Evolutionary conservation across 352 stramenopile species (phyloP), one percentile per base, ranked within the genome.

Genomic region (Globisporangium splendens): DNA sequence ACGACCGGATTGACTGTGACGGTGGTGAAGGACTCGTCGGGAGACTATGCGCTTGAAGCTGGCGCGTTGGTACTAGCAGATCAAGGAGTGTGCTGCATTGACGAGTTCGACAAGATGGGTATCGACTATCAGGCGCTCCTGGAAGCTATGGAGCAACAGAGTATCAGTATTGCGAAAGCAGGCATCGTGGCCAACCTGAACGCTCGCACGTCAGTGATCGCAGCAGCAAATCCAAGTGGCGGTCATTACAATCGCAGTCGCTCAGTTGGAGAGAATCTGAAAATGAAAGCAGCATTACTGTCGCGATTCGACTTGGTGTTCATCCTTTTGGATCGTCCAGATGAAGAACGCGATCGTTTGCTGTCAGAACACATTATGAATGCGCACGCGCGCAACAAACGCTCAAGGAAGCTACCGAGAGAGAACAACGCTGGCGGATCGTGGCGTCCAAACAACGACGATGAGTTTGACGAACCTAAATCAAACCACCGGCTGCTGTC

Each of bases 61-160:
- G 94, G 93, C 38, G 94, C 93, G 28, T 72, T 98, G 15, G 92
- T 95, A 24, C 72, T 99, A n/a, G 91, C 91, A 6, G 96, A 99
- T 67, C 84, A 97, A 60, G 97, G 96, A 10, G 84, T 98, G 7
- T 98, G 96, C 68, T 99, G 95, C 73, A 98, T 99, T 59, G 97
- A 99, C 65, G 97, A 99, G 70, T 98, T 99, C 59, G 97, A 99
- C 70, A 99, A 99, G 70, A 98, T 99, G 93, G 76, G 75, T 3
- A 81, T 80, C 62, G 84, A 97, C 47, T 90, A 95, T 49, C 83
- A 96, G 48, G 86, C 93, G 8, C 73, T 99, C 7, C 80, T 99
- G 17, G 96, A 99, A 80, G 94, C 96, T 11, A 99, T 99, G 97
- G 97, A 99, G 77, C 97, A 99, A 63, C 96, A 99, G 72, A 99